These are phyloP conservation scores for Pseudofabraea citricarpa DNA, from an alignment of 2,329 filamentous ascomycete species.

Conservation along the genomic window DNA sequence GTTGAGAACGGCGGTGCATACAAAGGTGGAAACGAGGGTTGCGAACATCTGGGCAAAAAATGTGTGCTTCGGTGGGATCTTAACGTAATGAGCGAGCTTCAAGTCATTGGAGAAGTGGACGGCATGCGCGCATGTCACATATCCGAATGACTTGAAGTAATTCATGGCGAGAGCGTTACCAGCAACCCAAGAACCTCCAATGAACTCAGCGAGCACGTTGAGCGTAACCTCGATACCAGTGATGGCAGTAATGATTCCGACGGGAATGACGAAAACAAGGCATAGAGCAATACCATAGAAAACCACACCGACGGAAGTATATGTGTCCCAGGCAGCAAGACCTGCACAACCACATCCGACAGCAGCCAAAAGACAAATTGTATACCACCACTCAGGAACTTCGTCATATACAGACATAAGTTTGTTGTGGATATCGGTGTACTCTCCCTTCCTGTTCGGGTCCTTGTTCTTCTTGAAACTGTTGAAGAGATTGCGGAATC, in stretches of 20 bases:
- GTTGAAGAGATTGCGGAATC: constrained; percentile 29
- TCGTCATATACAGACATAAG: constrained; percentile 43
- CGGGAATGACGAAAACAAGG: constrained; percentile 27
- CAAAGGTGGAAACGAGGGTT: constrained; percentile 40
- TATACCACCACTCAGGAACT: constrained; percentile 51
- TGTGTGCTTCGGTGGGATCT: constrained; percentile 41
- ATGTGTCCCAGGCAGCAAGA: constrained; percentile 43
- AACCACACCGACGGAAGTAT: constrained; percentile 38
- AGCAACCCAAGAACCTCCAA: constrained; percentile 64
- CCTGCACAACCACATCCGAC: constrained; percentile 42
- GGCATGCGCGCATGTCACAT: constrained; percentile 45
- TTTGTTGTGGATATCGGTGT: constrained; percentile 42
- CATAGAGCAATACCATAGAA: constrained; percentile 25
- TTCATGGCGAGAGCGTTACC: constrained; percentile 69
- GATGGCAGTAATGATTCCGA: constrained; percentile 36
- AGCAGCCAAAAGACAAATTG: constrained; percentile 36
- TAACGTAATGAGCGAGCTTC: constrained; percentile 47
- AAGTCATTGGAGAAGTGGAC: constrained; percentile 39
- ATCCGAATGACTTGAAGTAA: constrained; percentile 71
- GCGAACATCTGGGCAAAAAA: constrained; percentile 44
- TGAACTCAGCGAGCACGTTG: constrained; percentile 68
- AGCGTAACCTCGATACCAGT: constrained; percentile 47
- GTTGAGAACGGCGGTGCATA: constrained; percentile 33
- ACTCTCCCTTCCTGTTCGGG: constrained; percentile 19
- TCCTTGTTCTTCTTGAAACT: constrained; percentile 37